Evolutionary conservation across 306 rosid genomes (phyloP).

Genomic region (Dryas drummondii): DNA sequence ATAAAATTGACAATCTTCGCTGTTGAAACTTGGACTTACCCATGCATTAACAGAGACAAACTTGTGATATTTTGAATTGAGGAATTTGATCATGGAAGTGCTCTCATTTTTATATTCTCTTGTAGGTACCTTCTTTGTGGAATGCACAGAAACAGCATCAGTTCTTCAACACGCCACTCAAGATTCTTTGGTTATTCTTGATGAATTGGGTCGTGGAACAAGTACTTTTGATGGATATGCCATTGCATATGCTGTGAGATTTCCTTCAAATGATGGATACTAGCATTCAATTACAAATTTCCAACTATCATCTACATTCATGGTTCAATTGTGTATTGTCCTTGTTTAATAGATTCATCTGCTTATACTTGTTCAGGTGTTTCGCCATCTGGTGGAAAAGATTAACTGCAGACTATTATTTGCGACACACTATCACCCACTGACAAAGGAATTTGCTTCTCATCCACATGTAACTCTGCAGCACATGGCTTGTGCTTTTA

Average conservation of each 20-base stretch:
- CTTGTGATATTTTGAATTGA: slow-evolving; percentile 6
- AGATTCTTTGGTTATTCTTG: slow-evolving; percentile 90
- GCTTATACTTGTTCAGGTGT: slow-evolving; percentile 55
- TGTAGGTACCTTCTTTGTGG: slow-evolving; percentile 88
- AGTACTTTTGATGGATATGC: slow-evolving; percentile 98
- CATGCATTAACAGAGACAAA: neutral
- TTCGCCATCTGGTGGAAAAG: slow-evolving; percentile 82
- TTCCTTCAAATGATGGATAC: neutral
- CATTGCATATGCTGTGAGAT: slow-evolving; percentile 89
- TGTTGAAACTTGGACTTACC: neutral
- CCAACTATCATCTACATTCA: neutral
- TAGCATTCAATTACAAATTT: neutral
- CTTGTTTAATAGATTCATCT: slow-evolving; percentile 11
- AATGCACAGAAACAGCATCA: slow-evolving; percentile 92
- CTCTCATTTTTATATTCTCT: slow-evolving; percentile 20
- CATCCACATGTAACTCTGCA: slow-evolving; percentile 85
- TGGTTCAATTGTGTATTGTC: neutral
- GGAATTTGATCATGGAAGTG: neutral
- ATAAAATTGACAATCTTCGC: too few relatives aligned
- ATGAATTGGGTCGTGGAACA: slow-evolving; percentile 96
- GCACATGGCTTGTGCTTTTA: slow-evolving; percentile 92
- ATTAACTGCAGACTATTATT: slow-evolving; percentile 90
- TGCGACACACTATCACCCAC: slow-evolving; percentile 96
- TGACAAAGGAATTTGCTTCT: slow-evolving; percentile 85
- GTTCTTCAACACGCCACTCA: slow-evolving; percentile 87